A percentile compares a stretch with the other conserved stretches of the same genome.
Conservation (phyloP, 169 alveolate genomes). For the Plasmodium vivax region DNA sequence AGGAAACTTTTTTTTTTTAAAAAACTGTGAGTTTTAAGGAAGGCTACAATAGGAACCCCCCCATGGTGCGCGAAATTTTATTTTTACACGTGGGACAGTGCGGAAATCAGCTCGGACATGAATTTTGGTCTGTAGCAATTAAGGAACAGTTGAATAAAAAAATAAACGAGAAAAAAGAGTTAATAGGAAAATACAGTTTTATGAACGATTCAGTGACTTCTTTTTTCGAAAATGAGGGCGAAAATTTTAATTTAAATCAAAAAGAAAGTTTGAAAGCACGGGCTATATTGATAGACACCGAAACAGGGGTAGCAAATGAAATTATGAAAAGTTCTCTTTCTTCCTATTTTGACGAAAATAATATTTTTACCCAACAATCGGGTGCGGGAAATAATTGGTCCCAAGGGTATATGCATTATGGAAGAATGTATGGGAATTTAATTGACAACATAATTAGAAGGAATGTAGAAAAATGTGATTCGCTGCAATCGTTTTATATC, state of each 20-base stretch:
- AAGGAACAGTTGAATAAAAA: conserved; percentile 88
- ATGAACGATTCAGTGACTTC: conserved; percentile 79
- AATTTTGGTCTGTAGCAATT: conserved; percentile 93
- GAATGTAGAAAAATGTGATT: conserved; percentile 93
- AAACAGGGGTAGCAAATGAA: conserved; percentile 95
- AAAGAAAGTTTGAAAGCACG: conserved; percentile 87
- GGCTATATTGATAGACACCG: conserved; percentile 97
- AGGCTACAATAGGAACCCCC: background rate
- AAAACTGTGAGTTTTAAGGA: background rate
- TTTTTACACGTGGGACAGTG: conserved; percentile 94
- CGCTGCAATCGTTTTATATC: conserved; percentile 95
- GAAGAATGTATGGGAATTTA: conserved; percentile 90
- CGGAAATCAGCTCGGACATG: conserved; percentile 94
- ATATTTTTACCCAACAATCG: conserved; percentile 94
- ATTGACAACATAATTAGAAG: conserved; percentile 90
- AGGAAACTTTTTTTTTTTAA: background rate
- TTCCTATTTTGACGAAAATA: conserved; percentile 91
- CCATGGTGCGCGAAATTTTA: conserved; percentile 93
- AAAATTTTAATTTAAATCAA: conserved; percentile 78
- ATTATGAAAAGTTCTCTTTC: conserved; percentile 92
- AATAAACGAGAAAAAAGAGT: conserved; percentile 71
- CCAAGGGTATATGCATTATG: conserved; percentile 90
- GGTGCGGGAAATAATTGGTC: conserved; percentile 99
- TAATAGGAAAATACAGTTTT: conserved; percentile 25
- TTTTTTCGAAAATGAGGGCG: conserved; percentile 82